These are phyloP conservation scores for Rubroshorea leprosula DNA, from an alignment of 345 rosid species.

Conservation along the genomic window DNA sequence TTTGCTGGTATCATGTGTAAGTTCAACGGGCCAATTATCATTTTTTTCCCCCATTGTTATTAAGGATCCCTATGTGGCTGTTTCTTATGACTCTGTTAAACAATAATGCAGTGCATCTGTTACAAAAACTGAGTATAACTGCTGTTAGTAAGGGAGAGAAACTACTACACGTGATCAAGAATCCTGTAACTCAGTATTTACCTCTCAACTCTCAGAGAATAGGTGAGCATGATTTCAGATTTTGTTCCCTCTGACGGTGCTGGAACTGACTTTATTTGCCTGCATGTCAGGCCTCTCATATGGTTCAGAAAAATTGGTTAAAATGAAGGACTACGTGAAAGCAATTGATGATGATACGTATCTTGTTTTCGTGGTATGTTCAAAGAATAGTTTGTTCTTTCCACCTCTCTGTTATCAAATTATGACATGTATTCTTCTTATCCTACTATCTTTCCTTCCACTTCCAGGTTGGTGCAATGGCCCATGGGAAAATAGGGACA, in stretches of 20 bases:
- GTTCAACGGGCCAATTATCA: conserved; percentile 18
- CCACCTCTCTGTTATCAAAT: neutral
- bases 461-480: conserved; percentile 81
- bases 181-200: conserved; percentile 59
- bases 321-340: conserved; percentile 53
- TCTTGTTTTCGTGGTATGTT: conserved; percentile 86
- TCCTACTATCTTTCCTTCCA: neutral
- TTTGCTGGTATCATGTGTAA: conserved; percentile 81
- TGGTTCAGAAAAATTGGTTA: conserved; percentile 67
- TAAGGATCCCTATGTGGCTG: neutral
- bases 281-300: conserved; percentile 60
- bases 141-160: conserved; percentile 78
- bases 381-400: conserved; percentile 1
- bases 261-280: no score
- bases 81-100: conserved; percentile 10
- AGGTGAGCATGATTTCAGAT: conserved; percentile 34
- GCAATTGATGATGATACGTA: conserved; percentile 43
- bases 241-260: neutral
- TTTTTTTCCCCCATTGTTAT: neutral
- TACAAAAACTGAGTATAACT: conserved; percentile 71
- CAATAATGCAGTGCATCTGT: conserved; percentile 65
- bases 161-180: conserved; percentile 68
- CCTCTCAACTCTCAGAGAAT: conserved; percentile 62
- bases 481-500: conserved; percentile 65
- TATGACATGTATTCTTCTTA: conserved; percentile 4